phyloP scores from a whole-genome alignment of 495 filamentous ascomycete species.

The Penicillium nucicola region DNA sequence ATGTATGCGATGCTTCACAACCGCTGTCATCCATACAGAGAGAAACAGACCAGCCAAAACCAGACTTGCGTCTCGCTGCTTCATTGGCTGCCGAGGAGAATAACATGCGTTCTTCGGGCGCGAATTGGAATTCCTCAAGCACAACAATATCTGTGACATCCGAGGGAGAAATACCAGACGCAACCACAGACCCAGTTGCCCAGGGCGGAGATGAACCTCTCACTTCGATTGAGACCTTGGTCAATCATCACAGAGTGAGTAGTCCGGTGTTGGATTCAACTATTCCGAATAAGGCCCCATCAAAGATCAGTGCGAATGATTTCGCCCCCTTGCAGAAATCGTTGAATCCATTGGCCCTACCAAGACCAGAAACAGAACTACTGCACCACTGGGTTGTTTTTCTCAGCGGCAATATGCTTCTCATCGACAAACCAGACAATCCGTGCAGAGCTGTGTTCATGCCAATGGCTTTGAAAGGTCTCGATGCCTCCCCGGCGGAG shows the following conservation, averaged over 20 bases:
- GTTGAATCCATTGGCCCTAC: constrained; percentile 7
- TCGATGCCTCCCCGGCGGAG: constrained; percentile 10
- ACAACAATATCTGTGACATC: not conserved
- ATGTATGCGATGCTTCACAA: not conserved
- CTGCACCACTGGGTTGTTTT: constrained; percentile 28
- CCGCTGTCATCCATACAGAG: not conserved
- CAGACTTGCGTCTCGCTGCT: not conserved
- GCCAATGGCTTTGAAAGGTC: constrained; percentile 22
- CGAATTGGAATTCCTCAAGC: not conserved
- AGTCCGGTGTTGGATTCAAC: not conserved
- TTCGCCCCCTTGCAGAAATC: not conserved
- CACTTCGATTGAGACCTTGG: not conserved
- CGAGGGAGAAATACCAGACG: not conserved
- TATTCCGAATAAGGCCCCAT: not conserved
- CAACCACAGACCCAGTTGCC: not conserved
- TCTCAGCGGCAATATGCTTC: constrained; percentile 24
- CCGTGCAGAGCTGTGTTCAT: constrained; percentile 23
- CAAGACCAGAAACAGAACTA: constrained; percentile 20
- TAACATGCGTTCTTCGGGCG: not conserved
- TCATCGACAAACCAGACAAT: constrained; percentile 24
- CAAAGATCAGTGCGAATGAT: not conserved
- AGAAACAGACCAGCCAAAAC: not conserved
- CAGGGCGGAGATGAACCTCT: not conserved
- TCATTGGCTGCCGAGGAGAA: not conserved
- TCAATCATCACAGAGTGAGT: not conserved